These are phyloP conservation scores for Ophiostoma perfectum DNA, from an alignment of 2,329 filamentous ascomycete genomes.

Conservation along the genomic window DNA sequence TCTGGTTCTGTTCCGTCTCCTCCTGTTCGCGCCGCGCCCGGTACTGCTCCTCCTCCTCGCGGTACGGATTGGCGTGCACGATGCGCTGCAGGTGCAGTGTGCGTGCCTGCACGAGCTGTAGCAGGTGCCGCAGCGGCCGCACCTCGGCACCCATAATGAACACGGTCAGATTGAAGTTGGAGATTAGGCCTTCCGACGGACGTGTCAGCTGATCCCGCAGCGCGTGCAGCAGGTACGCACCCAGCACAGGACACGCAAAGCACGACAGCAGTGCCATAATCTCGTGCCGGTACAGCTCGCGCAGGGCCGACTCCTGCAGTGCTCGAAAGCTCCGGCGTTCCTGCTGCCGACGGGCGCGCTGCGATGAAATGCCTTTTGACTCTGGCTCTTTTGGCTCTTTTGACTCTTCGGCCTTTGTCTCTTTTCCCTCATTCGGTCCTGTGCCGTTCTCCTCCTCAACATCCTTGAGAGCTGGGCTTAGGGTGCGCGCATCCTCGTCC, in stretches of 20 bases:
- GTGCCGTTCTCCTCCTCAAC: constrained; percentile 34
- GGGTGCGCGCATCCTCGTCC: constrained; percentile 25
- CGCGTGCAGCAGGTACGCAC: constrained; percentile 77
- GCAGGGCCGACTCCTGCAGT: constrained; percentile 39
- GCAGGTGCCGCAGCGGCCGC: constrained; percentile 72
- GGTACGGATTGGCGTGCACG: constrained; percentile 51
- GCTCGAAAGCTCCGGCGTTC: constrained; percentile 27
- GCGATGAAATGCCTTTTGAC: background rate
- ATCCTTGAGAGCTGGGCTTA: background rate
- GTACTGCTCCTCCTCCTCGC: constrained; percentile 24
- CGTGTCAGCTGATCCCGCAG: constrained; percentile 76
- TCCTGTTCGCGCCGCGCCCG: constrained; percentile 25
- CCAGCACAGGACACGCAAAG: constrained; percentile 69
- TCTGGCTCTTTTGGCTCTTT: background rate
- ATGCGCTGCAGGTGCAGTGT: constrained; percentile 77
- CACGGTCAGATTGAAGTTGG: constrained; percentile 86
- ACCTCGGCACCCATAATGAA: constrained; percentile 85
- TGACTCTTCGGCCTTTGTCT: background rate
- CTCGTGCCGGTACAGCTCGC: constrained; percentile 70
- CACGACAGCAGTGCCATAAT: constrained; percentile 68
- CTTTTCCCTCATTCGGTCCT: constrained; percentile 27
- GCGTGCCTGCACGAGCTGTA: constrained; percentile 71
- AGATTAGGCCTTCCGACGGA: constrained; percentile 80
- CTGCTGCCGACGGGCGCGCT: constrained; percentile 22
- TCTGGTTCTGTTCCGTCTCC: constrained; percentile 34